phyloP scores from a whole-genome alignment of 2,329 filamentous ascomycete genomes.

The Cercospora citrullina region DNA sequence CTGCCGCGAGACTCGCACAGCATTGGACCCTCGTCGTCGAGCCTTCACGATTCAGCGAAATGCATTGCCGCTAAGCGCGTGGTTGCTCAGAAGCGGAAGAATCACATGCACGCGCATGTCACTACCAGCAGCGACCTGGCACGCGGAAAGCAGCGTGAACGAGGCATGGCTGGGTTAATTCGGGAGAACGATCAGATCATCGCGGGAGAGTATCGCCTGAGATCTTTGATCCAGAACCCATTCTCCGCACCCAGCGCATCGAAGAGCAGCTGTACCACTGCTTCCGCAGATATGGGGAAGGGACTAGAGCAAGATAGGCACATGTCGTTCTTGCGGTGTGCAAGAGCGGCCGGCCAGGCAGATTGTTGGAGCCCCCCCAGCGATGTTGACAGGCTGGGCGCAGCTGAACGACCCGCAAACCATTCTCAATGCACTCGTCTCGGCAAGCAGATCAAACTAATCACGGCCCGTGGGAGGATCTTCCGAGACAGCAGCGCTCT shows the following conservation, averaged over 20 bases:
- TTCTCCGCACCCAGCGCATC: neutral
- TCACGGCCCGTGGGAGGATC: constrained; percentile 21
- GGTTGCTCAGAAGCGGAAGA: constrained; percentile 11
- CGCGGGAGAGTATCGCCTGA: neutral
- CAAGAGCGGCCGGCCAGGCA: constrained; percentile 17
- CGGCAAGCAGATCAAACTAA: constrained; percentile 19
- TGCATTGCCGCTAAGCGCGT: constrained; percentile 10
- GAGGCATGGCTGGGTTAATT: neutral
- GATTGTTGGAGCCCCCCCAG: constrained; percentile 14
- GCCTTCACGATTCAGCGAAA: neutral
- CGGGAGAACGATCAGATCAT: neutral
- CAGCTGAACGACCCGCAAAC: constrained; percentile 18
- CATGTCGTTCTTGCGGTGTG: constrained; percentile 26
- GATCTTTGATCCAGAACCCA: neutral
- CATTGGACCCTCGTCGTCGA: neutral
- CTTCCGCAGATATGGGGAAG: constrained; percentile 21
- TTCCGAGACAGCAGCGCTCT: constrained; percentile 18
- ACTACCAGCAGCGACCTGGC: constrained; percentile 12
- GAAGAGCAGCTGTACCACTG: constrained; percentile 16
- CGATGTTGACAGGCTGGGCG: constrained; percentile 16
- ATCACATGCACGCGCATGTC: constrained; percentile 16
- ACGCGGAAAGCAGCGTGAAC: constrained; percentile 14
- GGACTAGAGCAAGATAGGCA: constrained; percentile 16
- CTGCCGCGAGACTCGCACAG: constrained; percentile 14
- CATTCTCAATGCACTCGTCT: constrained; percentile 16